Base-by-base conservation (phyloP, 2,329 filamentous ascomycete genomes). In the Sarocladiaceae sp. region DNA sequence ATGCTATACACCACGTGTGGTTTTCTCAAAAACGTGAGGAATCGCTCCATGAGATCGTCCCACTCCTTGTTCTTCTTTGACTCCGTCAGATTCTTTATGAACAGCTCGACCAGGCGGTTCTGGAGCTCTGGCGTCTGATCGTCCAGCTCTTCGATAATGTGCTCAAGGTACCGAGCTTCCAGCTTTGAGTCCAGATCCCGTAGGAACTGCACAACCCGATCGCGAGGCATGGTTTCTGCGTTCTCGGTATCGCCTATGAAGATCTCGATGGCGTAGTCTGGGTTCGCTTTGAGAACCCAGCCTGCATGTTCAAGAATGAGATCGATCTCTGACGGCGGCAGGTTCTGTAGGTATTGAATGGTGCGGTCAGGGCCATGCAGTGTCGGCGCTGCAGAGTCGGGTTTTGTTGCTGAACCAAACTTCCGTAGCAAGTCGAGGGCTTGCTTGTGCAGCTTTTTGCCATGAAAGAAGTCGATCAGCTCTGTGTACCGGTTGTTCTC, bases 381-480 rank as follows among this genome's bases (percentile, higher is more conserved):
- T 4, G 63, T 62, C 2, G 73, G 73, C 0, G 74, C 70, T 2
- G 66, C 66, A 35, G 74, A 69, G 45, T 76, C 68, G 9, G 69
- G 68, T 47, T 69, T 63, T 21, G 72, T 62, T 2, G 74, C 71
- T 21, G 76, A 77, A 15, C 91, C 91, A 53, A 96, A 96, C 50
- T 83, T 85, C 53, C 80, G 78, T 1, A 98, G 73, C 23, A 96
- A 68, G 51, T 88, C 85, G 15, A 98, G 68, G 0, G 93, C 91
- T 57, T 94, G 83, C 15, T 83, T 80, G 63, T 98, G 93, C 32
- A 97, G 74, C 61, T 85, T 90, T 68, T 98, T 98, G 50, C 93
- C 93, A 56, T 94, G 88, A 53, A 97, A 82, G 59, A 98, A 98
- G 61, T 97, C 91, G n/a, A 98, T 89, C 2, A 98, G 71, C 65